A percentile compares a stretch with the other conserved stretches of the same genome.
Conservation (phyloP, 2,329 filamentous ascomycete species). For the Colletotrichum sp. region DNA sequence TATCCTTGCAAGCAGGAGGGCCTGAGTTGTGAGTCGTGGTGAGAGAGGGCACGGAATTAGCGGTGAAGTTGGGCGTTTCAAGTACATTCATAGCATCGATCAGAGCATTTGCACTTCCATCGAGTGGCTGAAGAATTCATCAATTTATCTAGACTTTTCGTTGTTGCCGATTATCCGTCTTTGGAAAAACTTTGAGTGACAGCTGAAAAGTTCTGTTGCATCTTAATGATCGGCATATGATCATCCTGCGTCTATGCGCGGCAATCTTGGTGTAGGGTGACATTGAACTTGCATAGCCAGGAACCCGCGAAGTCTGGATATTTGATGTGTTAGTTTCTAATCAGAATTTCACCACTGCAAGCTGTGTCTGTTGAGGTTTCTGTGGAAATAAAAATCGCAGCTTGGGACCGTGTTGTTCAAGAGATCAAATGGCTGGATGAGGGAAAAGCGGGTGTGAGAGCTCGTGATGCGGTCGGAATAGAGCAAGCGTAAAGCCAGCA, state of each 20-base stretch:
- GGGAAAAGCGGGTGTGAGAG: no score
- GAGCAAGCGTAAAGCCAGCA: no score
- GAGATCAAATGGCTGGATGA: no score
- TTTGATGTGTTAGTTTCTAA: no score
- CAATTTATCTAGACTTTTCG: background rate
- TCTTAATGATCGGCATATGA: background rate
- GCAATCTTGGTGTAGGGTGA: background rate
- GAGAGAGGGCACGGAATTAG: background rate
- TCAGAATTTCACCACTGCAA: no score
- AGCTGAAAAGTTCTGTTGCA: background rate
- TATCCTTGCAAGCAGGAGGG: conserved; percentile 13
- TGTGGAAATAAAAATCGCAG: no score
- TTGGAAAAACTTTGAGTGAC: background rate
- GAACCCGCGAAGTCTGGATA: no score
- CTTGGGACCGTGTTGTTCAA: no score
- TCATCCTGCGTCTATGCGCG: background rate
- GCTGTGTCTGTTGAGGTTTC: no score
- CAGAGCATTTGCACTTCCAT: background rate
- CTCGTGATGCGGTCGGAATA: no score
- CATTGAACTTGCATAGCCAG: background rate
- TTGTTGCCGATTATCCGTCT: background rate
- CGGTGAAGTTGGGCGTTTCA: background rate
- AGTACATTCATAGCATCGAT: background rate
- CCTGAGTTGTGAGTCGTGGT: conserved; percentile 11
- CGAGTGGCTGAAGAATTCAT: background rate